phyloP scores from a whole-genome alignment of 2,329 filamentous ascomycete species.

The Blastomyces gilchristii region DNA sequence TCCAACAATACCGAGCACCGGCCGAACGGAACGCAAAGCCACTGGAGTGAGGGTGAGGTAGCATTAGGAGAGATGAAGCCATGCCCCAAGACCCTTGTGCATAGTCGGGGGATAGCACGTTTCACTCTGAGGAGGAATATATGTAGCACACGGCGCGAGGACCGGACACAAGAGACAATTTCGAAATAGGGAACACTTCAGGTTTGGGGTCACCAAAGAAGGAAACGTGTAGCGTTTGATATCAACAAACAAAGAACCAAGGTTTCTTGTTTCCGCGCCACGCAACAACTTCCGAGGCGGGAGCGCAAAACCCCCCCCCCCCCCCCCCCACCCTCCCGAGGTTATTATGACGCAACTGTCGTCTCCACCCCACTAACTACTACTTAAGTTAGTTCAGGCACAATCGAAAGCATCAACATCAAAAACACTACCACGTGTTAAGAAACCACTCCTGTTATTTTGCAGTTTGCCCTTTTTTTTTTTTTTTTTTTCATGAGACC shows the following conservation, averaged over 20 bases:
- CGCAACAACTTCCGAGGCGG: constrained; percentile 5
- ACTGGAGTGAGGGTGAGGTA: not conserved
- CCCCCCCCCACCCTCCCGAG: too few species aligned
- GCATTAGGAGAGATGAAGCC: not conserved
- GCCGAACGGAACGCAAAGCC: not conserved
- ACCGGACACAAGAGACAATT: not conserved
- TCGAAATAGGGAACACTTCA: not conserved
- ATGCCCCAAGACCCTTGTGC: not conserved
- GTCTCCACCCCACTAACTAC: not conserved
- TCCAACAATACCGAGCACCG: not conserved
- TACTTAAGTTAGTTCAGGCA: not conserved
- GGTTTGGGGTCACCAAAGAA: not conserved
- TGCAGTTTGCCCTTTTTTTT: not conserved
- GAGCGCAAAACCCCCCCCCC: too few species aligned
- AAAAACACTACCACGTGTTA: not conserved
- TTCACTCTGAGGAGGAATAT: not conserved
- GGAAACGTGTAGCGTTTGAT: not conserved
- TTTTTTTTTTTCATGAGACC: not conserved
- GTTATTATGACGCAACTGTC: not conserved
- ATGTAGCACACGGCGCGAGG: not conserved
- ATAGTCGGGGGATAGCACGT: not conserved
- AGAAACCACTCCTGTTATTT: not conserved
- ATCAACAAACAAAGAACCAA: not conserved
- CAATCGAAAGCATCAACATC: not conserved
- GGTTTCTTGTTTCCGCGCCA: not conserved